Evolutionary conservation across 2,329 filamentous ascomycete genomes (phyloP).

Genomic region (Aspergillus nomiae): DNA sequence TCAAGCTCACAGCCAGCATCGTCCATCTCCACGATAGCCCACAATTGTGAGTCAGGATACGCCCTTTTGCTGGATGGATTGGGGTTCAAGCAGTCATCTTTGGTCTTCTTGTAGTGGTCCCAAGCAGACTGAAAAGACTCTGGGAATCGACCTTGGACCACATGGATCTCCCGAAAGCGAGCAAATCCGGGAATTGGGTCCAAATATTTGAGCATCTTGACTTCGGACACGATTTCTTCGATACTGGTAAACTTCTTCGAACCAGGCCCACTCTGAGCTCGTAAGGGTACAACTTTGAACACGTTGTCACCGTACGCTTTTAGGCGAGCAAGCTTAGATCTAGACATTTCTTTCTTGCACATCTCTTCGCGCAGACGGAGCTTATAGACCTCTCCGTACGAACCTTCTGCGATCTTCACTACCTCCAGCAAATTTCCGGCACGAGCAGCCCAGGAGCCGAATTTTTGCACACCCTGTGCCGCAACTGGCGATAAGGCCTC

Average conservation of each 20-base stretch:
- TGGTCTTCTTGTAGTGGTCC: conserved; percentile 41
- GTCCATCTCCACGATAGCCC: conserved; percentile 68
- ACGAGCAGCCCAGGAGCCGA: conserved; percentile 41
- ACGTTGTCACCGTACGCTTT: conserved; percentile 46
- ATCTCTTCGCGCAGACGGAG: conserved; percentile 46
- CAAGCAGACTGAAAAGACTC: conserved; percentile 52
- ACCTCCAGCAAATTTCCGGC: conserved; percentile 47
- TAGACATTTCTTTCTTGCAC: conserved; percentile 37
- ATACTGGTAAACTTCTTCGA: conserved; percentile 48
- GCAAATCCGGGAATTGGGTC: conserved; percentile 64
- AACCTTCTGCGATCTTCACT: conserved; percentile 66
- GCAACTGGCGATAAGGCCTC: conserved; percentile 40
- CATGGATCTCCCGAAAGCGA: conserved; percentile 60
- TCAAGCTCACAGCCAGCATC: conserved; percentile 64
- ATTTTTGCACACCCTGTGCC: conserved; percentile 41
- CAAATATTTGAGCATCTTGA: conserved; percentile 58
- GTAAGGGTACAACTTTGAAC: conserved; percentile 53
- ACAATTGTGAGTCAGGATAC: conserved; percentile 59
- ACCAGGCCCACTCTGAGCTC: conserved; percentile 42
- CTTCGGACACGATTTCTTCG: conserved; percentile 53
- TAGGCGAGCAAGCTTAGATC: conserved; percentile 39
- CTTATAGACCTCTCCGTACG: conserved; percentile 67
- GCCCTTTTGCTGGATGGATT: conserved; percentile 57
- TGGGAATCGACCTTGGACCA: conserved; percentile 60
- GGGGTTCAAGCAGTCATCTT: conserved; percentile 55